These are phyloP conservation scores for Daedaleopsis sinensis DNA, from an alignment of 768 basidiomycete genomes.

Conservation along the genomic window DNA sequence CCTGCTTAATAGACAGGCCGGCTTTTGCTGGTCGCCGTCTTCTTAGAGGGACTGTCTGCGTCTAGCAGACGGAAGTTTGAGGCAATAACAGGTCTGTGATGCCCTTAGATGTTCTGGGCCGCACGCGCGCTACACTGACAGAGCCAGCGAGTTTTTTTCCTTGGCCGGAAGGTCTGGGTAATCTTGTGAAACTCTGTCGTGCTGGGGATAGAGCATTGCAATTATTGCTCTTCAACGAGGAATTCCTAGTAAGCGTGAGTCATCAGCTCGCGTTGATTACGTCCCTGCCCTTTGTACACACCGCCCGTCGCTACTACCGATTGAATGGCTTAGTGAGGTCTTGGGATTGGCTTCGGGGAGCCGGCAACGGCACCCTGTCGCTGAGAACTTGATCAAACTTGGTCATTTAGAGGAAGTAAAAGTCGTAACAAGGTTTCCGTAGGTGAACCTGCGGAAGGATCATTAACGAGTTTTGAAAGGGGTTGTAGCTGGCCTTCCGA, in stretches of 20 bases:
- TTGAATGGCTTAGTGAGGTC: constrained; percentile 90
- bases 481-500: too few relatives aligned
- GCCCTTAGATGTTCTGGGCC: constrained; percentile 90
- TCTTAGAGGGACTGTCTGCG: constrained; percentile 87
- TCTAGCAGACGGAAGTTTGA: constrained; percentile 85
- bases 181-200: constrained; percentile 81
- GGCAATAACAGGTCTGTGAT: constrained; percentile 92
- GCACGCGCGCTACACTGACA: constrained; percentile 89
- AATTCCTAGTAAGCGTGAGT: constrained; percentile 88
- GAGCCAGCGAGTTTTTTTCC: constrained; percentile 82
- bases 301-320: constrained; percentile 90
- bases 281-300: constrained; percentile 92
- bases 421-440: too few relatives aligned
- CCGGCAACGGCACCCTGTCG: constrained; percentile 52
- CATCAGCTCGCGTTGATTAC: constrained; percentile 89
- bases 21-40: constrained; percentile 39
- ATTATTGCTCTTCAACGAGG: constrained; percentile 92
- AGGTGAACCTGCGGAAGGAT: too few relatives aligned
- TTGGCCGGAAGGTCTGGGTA: constrained; percentile 79
- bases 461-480: too few relatives aligned
- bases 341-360: constrained; percentile 73
- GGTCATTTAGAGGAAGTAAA: too few relatives aligned
- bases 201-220: constrained; percentile 90
- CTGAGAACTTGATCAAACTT: too few relatives aligned
- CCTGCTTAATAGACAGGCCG: too few relatives aligned